Evolutionary conservation across 2,329 filamentous ascomycete species (phyloP).

Genomic region (Verticillium klebahnii): DNA sequence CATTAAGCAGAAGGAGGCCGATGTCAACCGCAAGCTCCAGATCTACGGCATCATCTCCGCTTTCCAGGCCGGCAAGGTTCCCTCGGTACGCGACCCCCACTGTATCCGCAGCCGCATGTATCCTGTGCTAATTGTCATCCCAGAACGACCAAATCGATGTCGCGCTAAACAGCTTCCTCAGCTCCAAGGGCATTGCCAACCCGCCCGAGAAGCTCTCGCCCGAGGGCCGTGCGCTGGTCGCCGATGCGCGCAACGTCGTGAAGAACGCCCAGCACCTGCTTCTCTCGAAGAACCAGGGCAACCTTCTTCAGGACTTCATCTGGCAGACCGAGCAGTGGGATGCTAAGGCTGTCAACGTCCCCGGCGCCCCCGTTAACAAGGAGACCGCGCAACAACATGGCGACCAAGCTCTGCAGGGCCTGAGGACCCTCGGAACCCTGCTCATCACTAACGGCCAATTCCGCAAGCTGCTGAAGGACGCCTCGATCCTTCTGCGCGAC

Average conservation of each 20-base stretch:
- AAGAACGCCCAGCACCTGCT: slow-evolving; percentile 79
- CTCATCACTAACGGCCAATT: slow-evolving; percentile 96
- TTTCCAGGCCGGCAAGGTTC: slow-evolving; percentile 84
- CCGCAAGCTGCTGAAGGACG: slow-evolving; percentile 82
- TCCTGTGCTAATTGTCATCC: neutral
- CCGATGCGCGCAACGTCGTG: slow-evolving; percentile 74
- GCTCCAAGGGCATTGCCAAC: slow-evolving; percentile 61
- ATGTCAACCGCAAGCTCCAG: slow-evolving; percentile 92
- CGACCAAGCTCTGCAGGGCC: slow-evolving; percentile 74
- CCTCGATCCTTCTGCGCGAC: slow-evolving; percentile 74
- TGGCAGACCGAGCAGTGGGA: slow-evolving; percentile 83
- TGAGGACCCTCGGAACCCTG: slow-evolving; percentile 83
- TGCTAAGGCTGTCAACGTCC: slow-evolving; percentile 54
- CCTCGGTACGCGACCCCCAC: slow-evolving; percentile 59
- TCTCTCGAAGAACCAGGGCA: slow-evolving; percentile 90
- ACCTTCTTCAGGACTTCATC: slow-evolving; percentile 93
- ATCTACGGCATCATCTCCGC: slow-evolving; percentile 86
- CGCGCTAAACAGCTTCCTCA: slow-evolving; percentile 82
- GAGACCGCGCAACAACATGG: slow-evolving; percentile 77
- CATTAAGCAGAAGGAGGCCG: slow-evolving; percentile 70
- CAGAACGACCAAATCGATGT: slow-evolving; percentile 95
- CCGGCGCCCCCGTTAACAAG: slow-evolving; percentile 67
- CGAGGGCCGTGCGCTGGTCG: slow-evolving; percentile 76
- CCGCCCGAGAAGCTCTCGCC: slow-evolving; percentile 74
- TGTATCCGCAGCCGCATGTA: neutral